phyloP scores from a whole-genome alignment of 495 filamentous ascomycete species.

The Jackrogersella minutella region DNA sequence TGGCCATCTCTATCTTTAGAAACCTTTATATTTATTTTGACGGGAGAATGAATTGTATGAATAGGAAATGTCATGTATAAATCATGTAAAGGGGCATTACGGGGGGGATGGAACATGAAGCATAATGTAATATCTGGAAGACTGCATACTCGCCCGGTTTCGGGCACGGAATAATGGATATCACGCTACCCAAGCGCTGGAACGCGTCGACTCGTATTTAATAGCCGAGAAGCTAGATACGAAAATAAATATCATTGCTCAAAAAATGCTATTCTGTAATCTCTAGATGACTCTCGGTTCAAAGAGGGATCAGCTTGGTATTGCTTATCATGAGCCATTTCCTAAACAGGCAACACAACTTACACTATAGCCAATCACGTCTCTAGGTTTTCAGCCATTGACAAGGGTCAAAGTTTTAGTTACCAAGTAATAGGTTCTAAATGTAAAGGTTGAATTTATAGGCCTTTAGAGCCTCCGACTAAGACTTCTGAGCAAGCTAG shows the following conservation, averaged over 20 bases:
- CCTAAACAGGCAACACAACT: slow-evolving; percentile 22
- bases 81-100: neutral
- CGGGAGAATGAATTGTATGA: slow-evolving; percentile 2
- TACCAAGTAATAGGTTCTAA: too few relatives aligned
- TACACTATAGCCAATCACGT: slow-evolving; percentile 20
- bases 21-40: neutral
- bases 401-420: neutral
- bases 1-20: neutral
- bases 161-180: slow-evolving; percentile 13
- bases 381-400: neutral
- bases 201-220: slow-evolving; percentile 29
- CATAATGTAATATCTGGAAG: slow-evolving; percentile 39
- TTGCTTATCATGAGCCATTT: slow-evolving; percentile 1
- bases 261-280: neutral
- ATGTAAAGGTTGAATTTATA: too few relatives aligned
- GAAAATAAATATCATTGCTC: neutral
- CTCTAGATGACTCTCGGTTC: neutral
- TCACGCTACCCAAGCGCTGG: slow-evolving; percentile 44
- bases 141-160: neutral
- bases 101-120: neutral
- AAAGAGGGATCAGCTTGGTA: too few relatives aligned
- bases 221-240: slow-evolving; percentile 4
- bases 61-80: neutral
- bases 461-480: too few relatives aligned
- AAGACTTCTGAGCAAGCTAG: too few relatives aligned